A percentile compares a stretch with the other conserved stretches of the same genome.
Evolutionary conservation across 805 yeast species (phyloP).

Genomic region (Tetrapisispora phaffii): DNA sequence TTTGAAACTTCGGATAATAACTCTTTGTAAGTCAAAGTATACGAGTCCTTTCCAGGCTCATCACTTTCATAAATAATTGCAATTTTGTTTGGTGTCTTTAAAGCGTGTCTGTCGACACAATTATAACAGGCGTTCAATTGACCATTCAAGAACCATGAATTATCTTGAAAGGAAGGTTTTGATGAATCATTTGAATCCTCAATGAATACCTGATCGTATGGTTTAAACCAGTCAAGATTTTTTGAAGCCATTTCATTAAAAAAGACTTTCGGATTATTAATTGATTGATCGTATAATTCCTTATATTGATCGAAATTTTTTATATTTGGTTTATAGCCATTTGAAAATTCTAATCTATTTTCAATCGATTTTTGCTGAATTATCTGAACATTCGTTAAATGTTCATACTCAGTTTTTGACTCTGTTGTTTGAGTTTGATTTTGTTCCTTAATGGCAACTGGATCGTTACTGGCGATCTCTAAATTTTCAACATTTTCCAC

Average conservation of each 20-base stretch:
- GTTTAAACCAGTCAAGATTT: slow-evolving; percentile 70
- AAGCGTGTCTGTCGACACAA: slow-evolving; percentile 76
- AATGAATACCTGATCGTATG: slow-evolving; percentile 45
- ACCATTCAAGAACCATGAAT: slow-evolving; percentile 73
- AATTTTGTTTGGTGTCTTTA: slow-evolving; percentile 55
- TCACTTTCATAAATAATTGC: slow-evolving; percentile 79
- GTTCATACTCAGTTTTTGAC: slow-evolving; percentile 17
- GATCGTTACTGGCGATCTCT: background rate
- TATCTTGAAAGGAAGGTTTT: slow-evolving; percentile 36
- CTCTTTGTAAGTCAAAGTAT: slow-evolving; percentile 58
- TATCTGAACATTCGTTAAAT: slow-evolving; percentile 19
- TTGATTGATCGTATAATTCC: slow-evolving; percentile 59
- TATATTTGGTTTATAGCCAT: slow-evolving; percentile 42
- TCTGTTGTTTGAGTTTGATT: background rate
- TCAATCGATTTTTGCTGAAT: slow-evolving; percentile 17
- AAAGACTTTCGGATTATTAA: slow-evolving; percentile 69
- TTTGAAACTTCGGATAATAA: slow-evolving; percentile 59
- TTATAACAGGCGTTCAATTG: slow-evolving; percentile 72
- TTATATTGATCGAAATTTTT: slow-evolving; percentile 58
- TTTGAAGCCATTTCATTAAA: slow-evolving; percentile 70
- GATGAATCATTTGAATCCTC: slow-evolving; percentile 27
- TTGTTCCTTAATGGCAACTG: background rate
- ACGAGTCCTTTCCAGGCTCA: slow-evolving; percentile 46
- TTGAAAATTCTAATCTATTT: slow-evolving; percentile 13
- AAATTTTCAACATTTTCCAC: slow-evolving; percentile 1